Base-by-base conservation (phyloP, 495 filamentous ascomycete species). In the Cercophora newfieldiana region DNA sequence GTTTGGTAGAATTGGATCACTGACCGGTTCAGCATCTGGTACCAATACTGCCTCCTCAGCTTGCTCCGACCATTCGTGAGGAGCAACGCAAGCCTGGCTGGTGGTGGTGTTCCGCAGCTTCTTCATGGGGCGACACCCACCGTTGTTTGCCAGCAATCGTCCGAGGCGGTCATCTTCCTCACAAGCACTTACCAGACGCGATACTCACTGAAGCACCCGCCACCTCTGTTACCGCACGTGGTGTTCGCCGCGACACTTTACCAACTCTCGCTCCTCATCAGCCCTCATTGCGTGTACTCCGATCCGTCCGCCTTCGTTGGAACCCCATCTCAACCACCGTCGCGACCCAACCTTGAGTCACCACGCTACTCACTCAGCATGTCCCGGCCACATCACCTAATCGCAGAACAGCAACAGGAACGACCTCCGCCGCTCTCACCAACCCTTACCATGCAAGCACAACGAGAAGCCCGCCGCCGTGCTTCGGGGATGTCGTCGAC, bases 41-140 rank as follows among this genome's bases (percentile, higher is more conserved):
- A 73, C 58, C 66, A 73, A 16, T 73, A 65, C 28, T 75, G 71
- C 57, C 58, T 73, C 18, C 69, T 75, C 30, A 65, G 51, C n/a
- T 57, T 75, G 10, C 67, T 75, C 12, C 60, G 65, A 12, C 73
- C 73, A 0, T 71, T 75, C 44, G 67, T 70, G 26, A 62, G 53
- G 37, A 63, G 37, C 22, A 67, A 67, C 0, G 55, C 57, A 2
- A 72, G 69, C 60, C 59, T 73, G 16, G 57, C 57, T 18, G 71
- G 66, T 37, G 63, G 50, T 18, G 33, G 54, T 4, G 26, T 59
- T 0, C 67, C 63, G n/a, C 64, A 53, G 28, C 37, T 75, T 26
- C 69, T 47, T 0, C 18, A 68, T 33, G 61, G 44, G 6, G 49
- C 50, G 16, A 71, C 65, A 0, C 69, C 72, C 18, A 19, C 47